These are phyloP conservation scores for Zygosaccharomyces sapae DNA, from an alignment of 1,139 yeast genomes.

Conservation along the genomic window DNA sequence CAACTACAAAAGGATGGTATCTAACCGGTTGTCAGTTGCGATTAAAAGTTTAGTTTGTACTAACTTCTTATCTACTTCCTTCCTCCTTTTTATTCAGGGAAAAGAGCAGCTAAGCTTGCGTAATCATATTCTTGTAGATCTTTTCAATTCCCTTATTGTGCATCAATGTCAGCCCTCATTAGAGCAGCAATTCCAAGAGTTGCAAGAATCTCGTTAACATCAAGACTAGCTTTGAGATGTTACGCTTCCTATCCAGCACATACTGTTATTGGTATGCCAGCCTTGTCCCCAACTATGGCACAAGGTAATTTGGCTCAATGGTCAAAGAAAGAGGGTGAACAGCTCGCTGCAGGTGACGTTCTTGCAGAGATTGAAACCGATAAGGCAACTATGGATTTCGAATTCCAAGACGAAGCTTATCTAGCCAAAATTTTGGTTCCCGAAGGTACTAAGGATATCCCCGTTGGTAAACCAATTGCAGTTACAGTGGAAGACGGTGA, in stretches of 20 bases:
- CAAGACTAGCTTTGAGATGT: conserved; percentile 25
- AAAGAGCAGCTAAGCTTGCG: background rate
- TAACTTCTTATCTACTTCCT: too few species aligned
- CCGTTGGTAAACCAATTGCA: conserved; percentile 94
- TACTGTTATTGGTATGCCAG: conserved; percentile 66
- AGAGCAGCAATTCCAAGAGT: conserved; percentile 29
- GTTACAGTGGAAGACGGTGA: conserved; percentile 85
- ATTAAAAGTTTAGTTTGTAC: background rate
- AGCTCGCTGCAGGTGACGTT: conserved; percentile 84
- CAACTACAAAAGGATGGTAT: conserved; percentile 6
- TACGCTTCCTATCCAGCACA: conserved; percentile 54
- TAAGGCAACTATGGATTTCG: conserved; percentile 98
- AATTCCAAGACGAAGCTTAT: conserved; percentile 96
- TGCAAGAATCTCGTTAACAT: conserved; percentile 23
- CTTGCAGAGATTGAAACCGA: conserved; percentile 97
- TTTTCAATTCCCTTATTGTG: background rate
- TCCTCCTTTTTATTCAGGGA: background rate
- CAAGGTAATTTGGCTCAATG: conserved; percentile 87
- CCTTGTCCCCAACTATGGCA: conserved; percentile 97
- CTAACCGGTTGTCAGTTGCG: too few species aligned
- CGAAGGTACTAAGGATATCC: conserved; percentile 84
- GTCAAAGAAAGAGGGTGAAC: conserved; percentile 86
- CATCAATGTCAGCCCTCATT: conserved; percentile 26
- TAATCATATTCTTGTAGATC: conserved; percentile 2
- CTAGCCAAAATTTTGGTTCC: conserved; percentile 85